These are phyloP conservation scores for Nicotiana tabacum DNA, from an alignment of 257 asterid species.

Conservation along the genomic window DNA sequence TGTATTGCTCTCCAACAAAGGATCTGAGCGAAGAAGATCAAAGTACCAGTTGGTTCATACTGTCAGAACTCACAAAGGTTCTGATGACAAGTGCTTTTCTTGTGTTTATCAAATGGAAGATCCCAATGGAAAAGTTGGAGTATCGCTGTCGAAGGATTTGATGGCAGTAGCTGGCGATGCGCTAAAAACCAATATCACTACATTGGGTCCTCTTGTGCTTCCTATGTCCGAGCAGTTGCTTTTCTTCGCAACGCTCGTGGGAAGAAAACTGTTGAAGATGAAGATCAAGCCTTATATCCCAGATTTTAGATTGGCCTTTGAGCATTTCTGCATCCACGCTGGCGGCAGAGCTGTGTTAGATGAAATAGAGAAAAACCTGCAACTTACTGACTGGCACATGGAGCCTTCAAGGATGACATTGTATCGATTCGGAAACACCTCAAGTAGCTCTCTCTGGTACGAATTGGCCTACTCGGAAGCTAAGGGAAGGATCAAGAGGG, in stretches of 20 bases:
- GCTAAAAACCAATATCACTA: constrained; percentile 5
- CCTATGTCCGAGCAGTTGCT: constrained; percentile 9
- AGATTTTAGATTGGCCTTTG: constrained; percentile 28
- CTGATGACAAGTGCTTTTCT: constrained; percentile 27
- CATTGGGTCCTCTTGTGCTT: constrained; percentile 9
- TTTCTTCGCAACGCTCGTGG: neutral
- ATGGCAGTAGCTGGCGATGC: constrained; percentile 33
- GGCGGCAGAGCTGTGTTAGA: constrained; percentile 18
- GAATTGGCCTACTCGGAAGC: constrained; percentile 26
- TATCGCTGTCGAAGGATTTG: constrained; percentile 23
- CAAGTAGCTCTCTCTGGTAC: constrained; percentile 23
- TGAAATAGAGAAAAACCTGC: constrained; percentile 27
- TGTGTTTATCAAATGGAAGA: constrained; percentile 28
- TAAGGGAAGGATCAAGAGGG: constrained; percentile 29
- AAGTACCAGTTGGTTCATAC: constrained; percentile 29
- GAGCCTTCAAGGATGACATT: constrained; percentile 35
- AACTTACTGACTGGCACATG: constrained; percentile 30
- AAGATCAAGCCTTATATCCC: constrained; percentile 32
- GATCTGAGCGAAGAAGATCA: constrained; percentile 18
- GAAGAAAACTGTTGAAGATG: constrained; percentile 21
- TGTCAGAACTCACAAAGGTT: constrained; percentile 30
- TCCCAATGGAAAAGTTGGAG: constrained; percentile 27
- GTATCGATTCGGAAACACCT: constrained; percentile 29
- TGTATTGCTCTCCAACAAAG: constrained; percentile 25
- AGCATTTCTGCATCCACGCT: constrained; percentile 32